Conservation (phyloP, 2,329 filamentous ascomycete species). For the Hymenoscyphus occultus region DNA sequence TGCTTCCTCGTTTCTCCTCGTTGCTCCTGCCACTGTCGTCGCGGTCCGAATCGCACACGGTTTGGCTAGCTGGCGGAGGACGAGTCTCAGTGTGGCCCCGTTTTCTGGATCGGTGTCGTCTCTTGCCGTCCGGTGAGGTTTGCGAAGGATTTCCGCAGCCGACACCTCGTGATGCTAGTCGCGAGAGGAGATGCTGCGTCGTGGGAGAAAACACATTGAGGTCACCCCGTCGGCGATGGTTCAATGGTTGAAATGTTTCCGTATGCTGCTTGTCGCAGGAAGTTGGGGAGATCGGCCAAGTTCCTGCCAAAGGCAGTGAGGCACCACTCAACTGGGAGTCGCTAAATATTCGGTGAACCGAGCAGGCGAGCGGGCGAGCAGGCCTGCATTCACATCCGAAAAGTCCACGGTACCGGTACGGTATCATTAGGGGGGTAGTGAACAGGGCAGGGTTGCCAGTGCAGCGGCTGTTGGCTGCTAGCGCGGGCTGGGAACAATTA, state of each 20-base stretch:
- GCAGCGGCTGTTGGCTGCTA: background rate
- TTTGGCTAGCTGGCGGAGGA: background rate
- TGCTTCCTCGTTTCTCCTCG: background rate
- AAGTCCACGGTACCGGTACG: background rate
- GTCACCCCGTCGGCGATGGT: background rate
- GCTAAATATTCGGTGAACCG: conserved; percentile 4
- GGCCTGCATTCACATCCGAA: background rate
- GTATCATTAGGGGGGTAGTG: background rate
- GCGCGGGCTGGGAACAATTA: background rate
- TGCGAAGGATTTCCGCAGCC: conserved; percentile 1
- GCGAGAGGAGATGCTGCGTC: background rate
- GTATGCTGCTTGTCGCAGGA: conserved; percentile 4
- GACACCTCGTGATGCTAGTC: conserved; percentile 3
- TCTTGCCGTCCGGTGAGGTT: conserved; percentile 1
- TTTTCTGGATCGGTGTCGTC: background rate
- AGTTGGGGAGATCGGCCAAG: conserved; percentile 2
- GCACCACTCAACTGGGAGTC: background rate
- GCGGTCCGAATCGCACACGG: background rate
- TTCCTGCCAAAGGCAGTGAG: conserved; percentile 5
- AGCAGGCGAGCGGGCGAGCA: background rate
- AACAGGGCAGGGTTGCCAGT: background rate
- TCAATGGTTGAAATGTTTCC: background rate
- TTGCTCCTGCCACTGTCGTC: background rate
- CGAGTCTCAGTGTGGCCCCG: background rate
- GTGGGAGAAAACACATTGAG: conserved; percentile 1